phyloP scores from a whole-genome alignment of 2,329 filamentous ascomycete species.

The Daldinia sp. region DNA sequence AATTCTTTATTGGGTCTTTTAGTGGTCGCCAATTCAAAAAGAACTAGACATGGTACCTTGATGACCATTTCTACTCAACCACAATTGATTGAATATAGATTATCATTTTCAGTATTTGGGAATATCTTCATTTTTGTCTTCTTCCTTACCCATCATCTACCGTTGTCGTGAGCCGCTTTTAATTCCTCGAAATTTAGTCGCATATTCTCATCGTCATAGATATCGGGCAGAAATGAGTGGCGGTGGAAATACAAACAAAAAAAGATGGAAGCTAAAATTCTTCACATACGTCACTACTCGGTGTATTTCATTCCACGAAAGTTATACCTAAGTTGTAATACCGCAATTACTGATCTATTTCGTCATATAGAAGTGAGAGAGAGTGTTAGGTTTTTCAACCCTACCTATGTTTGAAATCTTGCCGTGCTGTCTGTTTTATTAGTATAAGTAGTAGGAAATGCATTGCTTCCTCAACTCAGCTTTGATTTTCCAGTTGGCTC shows the following conservation, averaged over 20 bases:
- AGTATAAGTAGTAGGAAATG: slow-evolving; percentile 17
- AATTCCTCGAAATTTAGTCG: neutral
- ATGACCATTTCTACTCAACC: slow-evolving; percentile 1
- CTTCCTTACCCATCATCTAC: neutral
- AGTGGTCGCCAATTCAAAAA: too few species aligned
- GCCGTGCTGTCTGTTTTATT: neutral
- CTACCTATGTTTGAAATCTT: neutral
- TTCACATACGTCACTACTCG: slow-evolving; percentile 29
- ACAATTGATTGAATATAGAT: neutral
- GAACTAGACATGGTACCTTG: neutral
- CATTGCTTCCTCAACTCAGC: neutral
- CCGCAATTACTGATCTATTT: slow-evolving; percentile 19
- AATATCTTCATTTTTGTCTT: neutral
- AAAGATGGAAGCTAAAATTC: slow-evolving; percentile 5
- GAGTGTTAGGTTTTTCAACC: neutral
- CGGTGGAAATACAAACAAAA: neutral
- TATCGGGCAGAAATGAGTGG: neutral
- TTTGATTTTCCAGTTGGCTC: neutral
- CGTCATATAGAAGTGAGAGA: slow-evolving; percentile 14
- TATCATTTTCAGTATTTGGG: neutral
- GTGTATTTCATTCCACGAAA: slow-evolving; percentile 9
- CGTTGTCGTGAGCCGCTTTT: neutral
- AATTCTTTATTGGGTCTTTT: neutral
- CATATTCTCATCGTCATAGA: slow-evolving; percentile 27
- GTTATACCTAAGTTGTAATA: neutral